Evolutionary conservation across 179 eudicot species (phyloP).

Genomic region (Dionaea muscipula): DNA sequence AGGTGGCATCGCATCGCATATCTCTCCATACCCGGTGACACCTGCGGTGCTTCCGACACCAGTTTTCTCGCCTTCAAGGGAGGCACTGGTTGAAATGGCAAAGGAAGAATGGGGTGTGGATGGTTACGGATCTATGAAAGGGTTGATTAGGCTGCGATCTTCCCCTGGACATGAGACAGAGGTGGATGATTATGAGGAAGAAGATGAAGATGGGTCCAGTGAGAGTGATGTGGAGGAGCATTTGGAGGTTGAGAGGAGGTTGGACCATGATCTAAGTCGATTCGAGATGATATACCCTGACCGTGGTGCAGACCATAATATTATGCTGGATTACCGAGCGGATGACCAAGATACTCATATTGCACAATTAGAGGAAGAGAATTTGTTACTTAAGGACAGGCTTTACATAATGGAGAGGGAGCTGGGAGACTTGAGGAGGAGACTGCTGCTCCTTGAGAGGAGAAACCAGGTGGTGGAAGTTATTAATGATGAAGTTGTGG

Average conservation of each 20-base stretch:
- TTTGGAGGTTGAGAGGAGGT: slow-evolving; percentile 90
- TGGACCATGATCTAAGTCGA: slow-evolving; percentile 89
- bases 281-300: slow-evolving; percentile 86
- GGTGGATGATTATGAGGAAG: slow-evolving; percentile 63
- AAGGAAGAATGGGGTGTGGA: slow-evolving; percentile 99
- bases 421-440: slow-evolving; percentile 65
- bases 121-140: slow-evolving; percentile 97
- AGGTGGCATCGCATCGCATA: slow-evolving; percentile 75
- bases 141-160: slow-evolving; percentile 72
- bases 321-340: slow-evolving; percentile 65
- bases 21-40: slow-evolving; percentile 80
- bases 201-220: slow-evolving; percentile 72
- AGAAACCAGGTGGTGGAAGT: slow-evolving; percentile 41
- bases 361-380: slow-evolving; percentile 84
- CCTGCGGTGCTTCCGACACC: slow-evolving; percentile 92
- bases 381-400: slow-evolving; percentile 69
- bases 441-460: slow-evolving; percentile 68
- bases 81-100: slow-evolving; percentile 90
- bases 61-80: slow-evolving; percentile 78
- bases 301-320: slow-evolving; percentile 39
- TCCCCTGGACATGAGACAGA: slow-evolving; percentile 57
- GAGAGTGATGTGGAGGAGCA: slow-evolving; percentile 99
- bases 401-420: slow-evolving; percentile 89
- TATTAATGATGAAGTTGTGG: slow-evolving; percentile 57
- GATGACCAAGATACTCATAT: slow-evolving; percentile 95